Evolutionary conservation across 495 filamentous ascomycete genomes (phyloP), one percentile per base, ranked within the genome.

Genomic region (Trichoderma erinaceum): DNA sequence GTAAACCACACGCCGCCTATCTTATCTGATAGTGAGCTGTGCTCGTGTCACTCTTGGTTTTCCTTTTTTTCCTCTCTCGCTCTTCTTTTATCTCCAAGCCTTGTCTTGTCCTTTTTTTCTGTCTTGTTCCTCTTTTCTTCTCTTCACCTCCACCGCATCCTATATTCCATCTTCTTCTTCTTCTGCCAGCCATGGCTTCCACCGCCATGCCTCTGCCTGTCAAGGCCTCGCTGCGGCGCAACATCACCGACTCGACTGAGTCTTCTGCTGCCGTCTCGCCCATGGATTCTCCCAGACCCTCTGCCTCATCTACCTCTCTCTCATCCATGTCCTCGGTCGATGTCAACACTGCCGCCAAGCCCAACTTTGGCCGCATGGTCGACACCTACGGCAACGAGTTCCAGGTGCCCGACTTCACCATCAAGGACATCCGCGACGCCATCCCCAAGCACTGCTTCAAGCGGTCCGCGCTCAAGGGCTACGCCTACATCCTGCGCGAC

Each of bases 241-340:
- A 77, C 56, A 65, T 73, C 18, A 58, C 68, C 46, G 80, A 81
- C 68, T 78, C 79, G 41, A 77, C 78, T 63, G 48, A 71, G n/a
- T 88, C 88, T 38, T 89, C 90, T 3, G 84, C 85, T 58, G 80
- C 86, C 44, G 84, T 81, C 46, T 92, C 91, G 13, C 89, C 89
- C 7, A 75, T 83, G 52, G 85, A 88, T 72, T 89, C 87, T 66
- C 92, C 92, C 66, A 82, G 84, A 43, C 87, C 86, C 46, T 96
- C 92, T 13, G 86, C 91, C 23, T 97, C 93, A 11, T 90, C 90
- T 25, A 96, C 95, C 6, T 97, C 94, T 3, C 85, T 97, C 65
- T 97, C 94, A 38, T 97, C 94, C 56, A 82, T 97, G 79, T 87
- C 86, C 61, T 95, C 92, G 16, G 73, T 81, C n/a, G 78, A 80